phyloP scores from a whole-genome alignment of 108 stramenopile species.

The Cyclotella baltica region DNA sequence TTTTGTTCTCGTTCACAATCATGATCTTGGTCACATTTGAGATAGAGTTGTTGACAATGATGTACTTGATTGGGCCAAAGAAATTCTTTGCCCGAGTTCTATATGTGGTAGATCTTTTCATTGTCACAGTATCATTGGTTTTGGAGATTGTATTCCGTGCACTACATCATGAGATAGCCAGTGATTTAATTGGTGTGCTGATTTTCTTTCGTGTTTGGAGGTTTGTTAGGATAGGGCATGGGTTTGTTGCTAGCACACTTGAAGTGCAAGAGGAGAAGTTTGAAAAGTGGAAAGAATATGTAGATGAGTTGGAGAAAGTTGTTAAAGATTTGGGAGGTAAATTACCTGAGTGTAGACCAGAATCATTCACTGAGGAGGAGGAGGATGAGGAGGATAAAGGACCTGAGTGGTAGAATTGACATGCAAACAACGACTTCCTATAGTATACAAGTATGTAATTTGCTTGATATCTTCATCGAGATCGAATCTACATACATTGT shows the following conservation, averaged over 20 bases:
- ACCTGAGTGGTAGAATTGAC: too few species aligned
- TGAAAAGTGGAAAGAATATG: constrained; percentile 25
- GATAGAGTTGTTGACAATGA: constrained; percentile 24
- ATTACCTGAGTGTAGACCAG: constrained; percentile 20
- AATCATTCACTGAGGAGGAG: not conserved
- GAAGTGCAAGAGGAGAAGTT: constrained; percentile 36
- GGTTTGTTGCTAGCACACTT: constrained; percentile 39
- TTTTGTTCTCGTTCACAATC: constrained; percentile 17
- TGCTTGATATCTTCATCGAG: too few species aligned
- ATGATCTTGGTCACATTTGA: constrained; percentile 32
- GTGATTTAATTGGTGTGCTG: constrained; percentile 28
- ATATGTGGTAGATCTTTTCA: constrained; percentile 38
- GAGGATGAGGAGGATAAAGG: too few species aligned
- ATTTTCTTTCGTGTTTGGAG: constrained; percentile 52
- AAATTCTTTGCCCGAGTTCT: constrained; percentile 28
- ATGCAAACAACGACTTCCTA: too few species aligned
- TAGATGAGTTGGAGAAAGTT: constrained; percentile 36
- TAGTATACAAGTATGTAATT: too few species aligned
- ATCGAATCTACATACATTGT: too few species aligned
- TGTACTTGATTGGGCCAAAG: constrained; percentile 31
- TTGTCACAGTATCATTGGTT: constrained; percentile 39
- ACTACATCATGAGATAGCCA: constrained; percentile 8
- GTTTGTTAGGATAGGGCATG: constrained; percentile 56
- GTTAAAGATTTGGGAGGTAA: constrained; percentile 24
- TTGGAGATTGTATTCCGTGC: constrained; percentile 35